phyloP scores from a whole-genome alignment of 1,284 basidiomycete species.

The Puccinia novopanici region DNA sequence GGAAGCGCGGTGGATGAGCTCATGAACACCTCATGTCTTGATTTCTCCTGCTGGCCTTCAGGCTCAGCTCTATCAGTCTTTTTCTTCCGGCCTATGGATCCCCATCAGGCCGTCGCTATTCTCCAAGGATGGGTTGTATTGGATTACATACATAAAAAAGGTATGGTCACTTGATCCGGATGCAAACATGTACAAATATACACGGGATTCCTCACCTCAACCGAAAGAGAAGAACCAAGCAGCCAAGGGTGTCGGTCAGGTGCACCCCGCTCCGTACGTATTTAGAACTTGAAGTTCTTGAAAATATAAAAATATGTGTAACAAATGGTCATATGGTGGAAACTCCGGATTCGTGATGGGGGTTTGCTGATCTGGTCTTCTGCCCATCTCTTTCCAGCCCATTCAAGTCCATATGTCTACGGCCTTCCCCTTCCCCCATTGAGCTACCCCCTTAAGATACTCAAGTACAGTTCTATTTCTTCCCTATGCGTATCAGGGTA shows the following conservation, averaged over 20 bases:
- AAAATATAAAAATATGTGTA: not conserved
- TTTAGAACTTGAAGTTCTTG: no score
- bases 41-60: no score
- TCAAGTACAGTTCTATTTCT: not conserved
- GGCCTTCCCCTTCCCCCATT: not conserved
- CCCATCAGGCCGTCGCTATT: no score
- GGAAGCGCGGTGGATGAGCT: no score
- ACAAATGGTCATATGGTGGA: not conserved
- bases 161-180: not conserved
- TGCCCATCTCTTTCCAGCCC: not conserved
- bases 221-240: conserved; percentile 1
- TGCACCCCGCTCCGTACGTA: not conserved
- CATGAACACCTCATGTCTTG: no score
- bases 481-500: not conserved
- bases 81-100: no score
- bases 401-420: not conserved
- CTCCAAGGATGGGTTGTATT: not conserved
- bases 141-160: not conserved
- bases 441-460: not conserved
- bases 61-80: no score
- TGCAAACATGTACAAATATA: not conserved
- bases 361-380: not conserved
- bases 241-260: not conserved
- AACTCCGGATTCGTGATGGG: not conserved
- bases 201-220: not conserved